Evolutionary conservation across 495 filamentous ascomycete genomes (phyloP).

Genomic region (Aspergillus kassunensis): DNA sequence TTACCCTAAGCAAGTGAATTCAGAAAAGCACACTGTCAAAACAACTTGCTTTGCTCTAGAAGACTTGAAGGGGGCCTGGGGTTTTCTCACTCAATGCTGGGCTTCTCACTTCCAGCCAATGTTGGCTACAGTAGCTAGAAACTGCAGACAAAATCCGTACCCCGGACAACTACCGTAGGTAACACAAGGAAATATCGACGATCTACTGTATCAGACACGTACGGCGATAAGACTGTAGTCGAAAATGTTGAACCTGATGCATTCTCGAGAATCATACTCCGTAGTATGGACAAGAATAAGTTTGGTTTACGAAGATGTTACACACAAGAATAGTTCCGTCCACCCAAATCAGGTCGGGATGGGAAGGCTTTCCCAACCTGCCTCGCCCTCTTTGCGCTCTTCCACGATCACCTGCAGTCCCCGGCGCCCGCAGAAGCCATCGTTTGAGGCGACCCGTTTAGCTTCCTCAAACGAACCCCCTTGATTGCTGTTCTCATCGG

Average conservation of each 20-base stretch:
- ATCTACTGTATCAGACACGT: too few relatives aligned
- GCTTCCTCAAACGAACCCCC: slow-evolving; percentile 41
- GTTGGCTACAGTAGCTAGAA: too few relatives aligned
- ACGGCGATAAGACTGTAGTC: too few relatives aligned
- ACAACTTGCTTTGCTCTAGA: too few relatives aligned
- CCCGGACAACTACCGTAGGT: too few relatives aligned
- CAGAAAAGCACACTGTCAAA: too few relatives aligned
- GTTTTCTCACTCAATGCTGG: too few relatives aligned
- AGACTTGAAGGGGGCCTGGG: too few relatives aligned
- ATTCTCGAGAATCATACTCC: neutral
- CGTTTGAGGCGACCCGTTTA: slow-evolving; percentile 41
- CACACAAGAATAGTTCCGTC: neutral
- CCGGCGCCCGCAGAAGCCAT: slow-evolving; percentile 55
- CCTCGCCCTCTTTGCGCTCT: slow-evolving; percentile 43
- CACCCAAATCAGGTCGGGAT: slow-evolving; percentile 20
- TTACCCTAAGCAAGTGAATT: too few relatives aligned
- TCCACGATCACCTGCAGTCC: slow-evolving; percentile 56
- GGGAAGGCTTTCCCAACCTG: slow-evolving; percentile 49
- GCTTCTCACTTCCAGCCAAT: too few relatives aligned
- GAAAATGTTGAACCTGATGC: neutral
- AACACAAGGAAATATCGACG: too few relatives aligned
- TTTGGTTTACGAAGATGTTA: neutral
- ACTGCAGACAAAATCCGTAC: too few relatives aligned
- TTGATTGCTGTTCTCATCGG: slow-evolving; percentile 23
- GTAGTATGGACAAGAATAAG: neutral